A percentile compares a stretch with the other conserved stretches of the same genome.
phyloP scores from a whole-genome alignment of 306 rosid species.

The Malus sylvestris region DNA sequence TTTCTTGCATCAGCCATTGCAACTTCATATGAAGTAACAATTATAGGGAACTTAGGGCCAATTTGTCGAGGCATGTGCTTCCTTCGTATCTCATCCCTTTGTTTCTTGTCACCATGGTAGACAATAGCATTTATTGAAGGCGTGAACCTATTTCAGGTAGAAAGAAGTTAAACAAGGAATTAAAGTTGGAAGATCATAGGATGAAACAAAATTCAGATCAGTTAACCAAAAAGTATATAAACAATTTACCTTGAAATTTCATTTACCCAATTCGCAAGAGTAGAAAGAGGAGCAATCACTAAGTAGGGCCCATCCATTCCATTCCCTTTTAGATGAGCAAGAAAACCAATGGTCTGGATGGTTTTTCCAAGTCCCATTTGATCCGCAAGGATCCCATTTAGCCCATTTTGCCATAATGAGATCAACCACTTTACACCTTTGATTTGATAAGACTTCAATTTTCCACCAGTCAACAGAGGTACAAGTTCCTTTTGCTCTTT shows the following conservation, averaged over 20 bases:
- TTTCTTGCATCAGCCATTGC: conserved; percentile 70
- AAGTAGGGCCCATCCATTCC: conserved; percentile 90
- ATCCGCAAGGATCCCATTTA: conserved; percentile 98
- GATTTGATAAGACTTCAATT: conserved; percentile 73
- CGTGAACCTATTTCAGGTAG: conserved; percentile 48
- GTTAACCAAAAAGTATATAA: neutral
- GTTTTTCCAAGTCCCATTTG: conserved; percentile 99
- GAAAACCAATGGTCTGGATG: conserved; percentile 88
- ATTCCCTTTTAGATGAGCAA: conserved; percentile 75
- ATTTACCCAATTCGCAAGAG: conserved; percentile 88
- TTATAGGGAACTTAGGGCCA: conserved; percentile 78
- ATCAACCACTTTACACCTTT: conserved; percentile 97
- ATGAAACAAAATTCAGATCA: neutral
- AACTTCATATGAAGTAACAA: conserved; percentile 88
- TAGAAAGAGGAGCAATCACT: conserved; percentile 86
- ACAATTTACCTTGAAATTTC: conserved; percentile 68
- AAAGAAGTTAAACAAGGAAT: neutral
- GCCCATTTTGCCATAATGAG: conserved; percentile 98
- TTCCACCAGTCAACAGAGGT: conserved; percentile 86
- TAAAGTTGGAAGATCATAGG: neutral
- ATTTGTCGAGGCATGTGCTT: conserved; percentile 66
- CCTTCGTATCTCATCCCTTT: conserved; percentile 69
- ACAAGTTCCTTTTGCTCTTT: conserved; percentile 82
- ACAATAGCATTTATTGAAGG: conserved; percentile 57
- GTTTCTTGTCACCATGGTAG: conserved; percentile 69